These are phyloP conservation scores for Fusarium sp. DNA, from an alignment of 2,329 filamentous ascomycete genomes.

Conservation along the genomic window DNA sequence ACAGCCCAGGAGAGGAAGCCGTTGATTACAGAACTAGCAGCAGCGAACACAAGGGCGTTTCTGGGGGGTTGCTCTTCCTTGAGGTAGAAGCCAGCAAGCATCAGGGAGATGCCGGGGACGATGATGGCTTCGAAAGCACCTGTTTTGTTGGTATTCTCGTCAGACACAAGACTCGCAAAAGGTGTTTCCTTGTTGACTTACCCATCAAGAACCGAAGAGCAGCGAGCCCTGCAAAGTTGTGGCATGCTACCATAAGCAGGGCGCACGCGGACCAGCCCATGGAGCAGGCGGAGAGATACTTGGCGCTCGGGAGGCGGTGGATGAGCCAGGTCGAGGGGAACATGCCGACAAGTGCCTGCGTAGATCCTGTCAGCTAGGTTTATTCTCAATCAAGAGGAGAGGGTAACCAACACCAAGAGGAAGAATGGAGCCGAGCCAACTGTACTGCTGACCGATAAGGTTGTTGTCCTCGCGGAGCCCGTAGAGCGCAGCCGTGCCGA, in stretches of 20 bases:
- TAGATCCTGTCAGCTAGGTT: neutral
- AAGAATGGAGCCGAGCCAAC: constrained; percentile 18
- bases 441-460: constrained; percentile 19
- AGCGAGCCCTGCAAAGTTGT: constrained; percentile 4
- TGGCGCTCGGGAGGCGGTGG: constrained; percentile 13
- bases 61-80: constrained; percentile 12
- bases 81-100: constrained; percentile 9
- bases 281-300: constrained; percentile 17
- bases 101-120: constrained; percentile 4
- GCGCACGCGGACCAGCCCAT: constrained; percentile 11
- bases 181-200: neutral
- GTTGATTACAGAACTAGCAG: constrained; percentile 9
- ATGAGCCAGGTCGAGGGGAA: constrained; percentile 17
- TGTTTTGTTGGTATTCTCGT: neutral
- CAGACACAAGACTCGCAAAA: neutral
- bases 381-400: neutral
- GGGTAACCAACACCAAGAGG: constrained; percentile 1
- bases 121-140: constrained; percentile 18
- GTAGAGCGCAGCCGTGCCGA: constrained; percentile 14
- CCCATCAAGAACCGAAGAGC: constrained; percentile 16
- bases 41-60: constrained; percentile 13
- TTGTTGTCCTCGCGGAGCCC: constrained; percentile 15
- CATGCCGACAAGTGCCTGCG: constrained; percentile 11
- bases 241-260: constrained; percentile 5
- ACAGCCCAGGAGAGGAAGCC: constrained; percentile 16